A percentile compares a stretch with the other conserved stretches of the same genome.
Conservation (phyloP, 2,329 filamentous ascomycete genomes). For the Zopfia rhizophila region DNA sequence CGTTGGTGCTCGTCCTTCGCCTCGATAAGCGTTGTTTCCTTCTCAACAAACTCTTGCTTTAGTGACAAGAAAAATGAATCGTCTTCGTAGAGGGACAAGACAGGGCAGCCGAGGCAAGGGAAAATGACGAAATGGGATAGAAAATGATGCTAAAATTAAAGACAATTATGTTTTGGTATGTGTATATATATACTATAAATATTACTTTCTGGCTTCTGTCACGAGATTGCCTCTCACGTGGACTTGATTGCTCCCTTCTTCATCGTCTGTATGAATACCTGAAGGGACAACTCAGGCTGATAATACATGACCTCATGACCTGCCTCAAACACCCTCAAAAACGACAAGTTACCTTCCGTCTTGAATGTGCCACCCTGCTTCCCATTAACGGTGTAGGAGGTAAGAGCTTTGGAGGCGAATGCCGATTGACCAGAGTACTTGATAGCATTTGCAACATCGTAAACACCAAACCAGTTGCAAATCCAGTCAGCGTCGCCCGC, state of each 20-base stretch:
- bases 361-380: constrained; percentile 64
- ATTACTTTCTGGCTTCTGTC: too few relatives aligned
- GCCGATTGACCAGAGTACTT: constrained; percentile 46
- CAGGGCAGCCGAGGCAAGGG: too few relatives aligned
- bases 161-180: too few relatives aligned
- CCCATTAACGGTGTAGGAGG: constrained; percentile 53
- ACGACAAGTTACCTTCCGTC: constrained; percentile 73
- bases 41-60: too few relatives aligned
- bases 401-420: constrained; percentile 57
- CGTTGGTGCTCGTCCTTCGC: too few relatives aligned
- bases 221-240: constrained; percentile 44
- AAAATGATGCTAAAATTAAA: too few relatives aligned
- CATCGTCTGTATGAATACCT: constrained; percentile 61
- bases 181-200: too few relatives aligned
- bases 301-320: constrained; percentile 63
- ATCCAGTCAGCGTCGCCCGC: constrained; percentile 56
- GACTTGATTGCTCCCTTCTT: constrained; percentile 46
- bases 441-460: constrained; percentile 51
- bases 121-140: too few relatives aligned
- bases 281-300: constrained; percentile 58
- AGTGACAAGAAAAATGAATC: too few relatives aligned
- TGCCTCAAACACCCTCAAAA: constrained; percentile 58
- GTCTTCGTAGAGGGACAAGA: too few relatives aligned
- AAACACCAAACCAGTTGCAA: constrained; percentile 55
- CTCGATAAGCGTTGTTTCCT: too few relatives aligned